phyloP scores from a whole-genome alignment of 1,284 basidiomycete genomes.

The Heterobasidion parviporum region DNA sequence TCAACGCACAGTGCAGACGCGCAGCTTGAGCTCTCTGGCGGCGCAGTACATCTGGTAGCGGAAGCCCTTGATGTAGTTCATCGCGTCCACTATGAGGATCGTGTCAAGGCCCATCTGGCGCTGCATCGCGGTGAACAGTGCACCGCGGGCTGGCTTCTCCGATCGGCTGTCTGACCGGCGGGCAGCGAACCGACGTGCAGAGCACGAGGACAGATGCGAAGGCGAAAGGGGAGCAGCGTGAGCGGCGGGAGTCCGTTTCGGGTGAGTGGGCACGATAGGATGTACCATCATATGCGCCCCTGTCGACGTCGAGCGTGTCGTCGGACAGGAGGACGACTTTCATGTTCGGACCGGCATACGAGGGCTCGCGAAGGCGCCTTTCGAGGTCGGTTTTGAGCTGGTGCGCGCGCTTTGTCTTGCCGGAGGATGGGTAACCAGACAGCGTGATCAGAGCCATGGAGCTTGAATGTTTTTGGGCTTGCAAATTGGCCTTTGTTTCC shows the following conservation, averaged over 20 bases:
- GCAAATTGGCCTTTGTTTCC: too few relatives aligned
- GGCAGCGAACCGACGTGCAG: background rate
- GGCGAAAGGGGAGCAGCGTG: background rate
- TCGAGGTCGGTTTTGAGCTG: slow-evolving; percentile 64
- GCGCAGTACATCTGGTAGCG: slow-evolving; percentile 98
- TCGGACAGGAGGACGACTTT: slow-evolving; percentile 75
- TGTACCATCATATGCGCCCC: slow-evolving; percentile 72
- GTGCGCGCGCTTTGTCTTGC: slow-evolving; percentile 71
- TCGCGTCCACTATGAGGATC: slow-evolving; percentile 83
- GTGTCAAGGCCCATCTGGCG: slow-evolving; percentile 66
- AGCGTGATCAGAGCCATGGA: slow-evolving; percentile 91
- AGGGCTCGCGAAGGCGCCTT: slow-evolving; percentile 37
- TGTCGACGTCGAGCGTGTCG: slow-evolving; percentile 57
- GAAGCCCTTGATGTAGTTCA: slow-evolving; percentile 97
- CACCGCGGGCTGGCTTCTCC: slow-evolving; percentile 86
- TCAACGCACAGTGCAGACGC: slow-evolving; percentile 78
- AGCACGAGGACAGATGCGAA: slow-evolving; percentile 4
- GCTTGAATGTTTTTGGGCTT: background rate
- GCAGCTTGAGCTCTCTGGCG: slow-evolving; percentile 79
- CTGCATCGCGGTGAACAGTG: slow-evolving; percentile 82
- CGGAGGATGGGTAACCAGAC: slow-evolving; percentile 84
- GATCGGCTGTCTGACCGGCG: slow-evolving; percentile 55
- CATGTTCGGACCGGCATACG: slow-evolving; percentile 43
- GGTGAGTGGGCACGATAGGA: slow-evolving; percentile 6
- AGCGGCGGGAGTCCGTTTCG: background rate